Conservation (phyloP, 225 moss, liverwort and hornwort genomes). For the Climacium dendroides region DNA sequence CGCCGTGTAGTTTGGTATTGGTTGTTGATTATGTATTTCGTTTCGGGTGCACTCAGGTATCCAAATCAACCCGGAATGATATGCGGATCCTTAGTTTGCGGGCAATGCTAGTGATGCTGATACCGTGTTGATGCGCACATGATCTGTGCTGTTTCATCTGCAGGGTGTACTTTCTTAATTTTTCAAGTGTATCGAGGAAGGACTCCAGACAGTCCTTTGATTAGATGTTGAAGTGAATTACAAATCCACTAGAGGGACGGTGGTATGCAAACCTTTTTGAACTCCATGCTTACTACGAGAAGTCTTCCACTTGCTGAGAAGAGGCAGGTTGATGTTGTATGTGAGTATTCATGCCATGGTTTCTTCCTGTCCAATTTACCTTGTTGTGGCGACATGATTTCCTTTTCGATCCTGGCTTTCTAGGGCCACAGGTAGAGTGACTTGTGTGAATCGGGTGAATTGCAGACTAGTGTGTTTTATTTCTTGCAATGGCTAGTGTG, state of each 20-base stretch:
- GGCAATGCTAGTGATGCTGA: not conserved
- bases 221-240: not conserved
- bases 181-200: not conserved
- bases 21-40: not conserved
- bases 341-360: no score
- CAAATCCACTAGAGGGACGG: rapidly evolving
- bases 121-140: not conserved
- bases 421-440: no score
- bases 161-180: not conserved
- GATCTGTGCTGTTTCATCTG: not conserved
- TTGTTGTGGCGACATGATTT: no score
- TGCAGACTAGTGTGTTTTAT: no score
- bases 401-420: rapidly evolving
- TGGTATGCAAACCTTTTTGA: not conserved
- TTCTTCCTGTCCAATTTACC: no score
- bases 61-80: not conserved
- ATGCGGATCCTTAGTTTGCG: not conserved
- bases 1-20: not conserved
- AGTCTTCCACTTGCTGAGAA: no score
- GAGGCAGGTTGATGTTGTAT: no score
- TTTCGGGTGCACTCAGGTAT: not conserved
- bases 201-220: rapidly evolving
- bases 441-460: no score
- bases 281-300: not conserved
- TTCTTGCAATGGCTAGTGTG: not conserved